Evolutionary conservation across 2,329 filamentous ascomycete species (phyloP), one percentile per base, ranked within the genome.

Genomic region (Byssoonygena ceratinophila): DNA sequence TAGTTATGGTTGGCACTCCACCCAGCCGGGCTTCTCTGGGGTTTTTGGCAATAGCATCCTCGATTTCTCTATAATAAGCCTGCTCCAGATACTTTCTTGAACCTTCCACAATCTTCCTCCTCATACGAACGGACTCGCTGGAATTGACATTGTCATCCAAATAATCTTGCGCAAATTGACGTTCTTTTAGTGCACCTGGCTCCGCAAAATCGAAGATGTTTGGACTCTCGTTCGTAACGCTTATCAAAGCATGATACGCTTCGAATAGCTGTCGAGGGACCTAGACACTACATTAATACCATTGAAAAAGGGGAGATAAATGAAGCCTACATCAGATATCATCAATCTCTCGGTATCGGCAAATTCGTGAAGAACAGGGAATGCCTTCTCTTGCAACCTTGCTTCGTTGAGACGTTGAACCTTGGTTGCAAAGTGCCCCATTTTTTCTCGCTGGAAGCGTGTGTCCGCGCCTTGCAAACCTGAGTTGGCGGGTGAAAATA

Each of bases 21-120:
- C 92, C 92, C 39, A 95, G 78, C 64, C 87, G 87, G 27, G 92
- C 91, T 64, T 96, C 90, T 52, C 84, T 81, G 1, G 90, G 89
- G 64, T 92, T 87, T 67, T 85, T 94, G 36, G 80, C 77, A 55
- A 98, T 84, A 37, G 85, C 74, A 8, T 75, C 77, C 64, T 95
- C 87, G 34, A 97, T 77, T 59, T 91, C 82, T 46, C 76, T 75
- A 64, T 85, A 82, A 67, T 94, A 96, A 58, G 84, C 79, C 61
- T 81, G 82, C 69, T 97, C 91, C 23, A 97, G 72, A 67, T 85
- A 94, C 12, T 69, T 72, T 56, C 87, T 85, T 47, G 89, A 88
- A 1, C 91, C 91, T 47, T 81, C 76, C 12, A 96, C 75, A 51
- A 96, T 90, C 47, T 79, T 79, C 68, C 85, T 91, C 59, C 86